These are phyloP conservation scores for Kodamaea fungicola DNA, from an alignment of 1,139 yeast genomes.

Conservation along the genomic window DNA sequence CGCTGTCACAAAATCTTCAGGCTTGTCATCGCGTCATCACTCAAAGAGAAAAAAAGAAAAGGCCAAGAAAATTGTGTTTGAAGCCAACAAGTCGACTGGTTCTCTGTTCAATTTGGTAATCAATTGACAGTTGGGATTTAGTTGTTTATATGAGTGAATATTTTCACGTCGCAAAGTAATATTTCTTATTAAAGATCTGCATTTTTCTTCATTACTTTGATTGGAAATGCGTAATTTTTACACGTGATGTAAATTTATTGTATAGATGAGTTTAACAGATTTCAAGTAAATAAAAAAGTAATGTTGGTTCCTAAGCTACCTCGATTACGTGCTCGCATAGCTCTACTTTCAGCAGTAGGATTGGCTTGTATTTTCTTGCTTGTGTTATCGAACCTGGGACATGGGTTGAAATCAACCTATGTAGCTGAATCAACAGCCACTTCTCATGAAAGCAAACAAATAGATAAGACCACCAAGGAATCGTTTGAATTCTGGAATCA, in stretches of 20 bases:
- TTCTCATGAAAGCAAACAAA: no score
- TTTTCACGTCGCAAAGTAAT: no score
- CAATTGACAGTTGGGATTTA: no score
- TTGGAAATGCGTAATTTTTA: neutral
- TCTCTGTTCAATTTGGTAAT: no score
- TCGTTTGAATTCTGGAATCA: conserved; percentile 17
- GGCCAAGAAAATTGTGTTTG: no score
- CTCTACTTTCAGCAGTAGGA: conserved; percentile 3
- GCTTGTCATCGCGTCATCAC: no score
- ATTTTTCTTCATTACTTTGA: neutral
- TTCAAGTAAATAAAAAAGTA: neutral
- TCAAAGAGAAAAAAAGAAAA: no score
- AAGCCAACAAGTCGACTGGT: no score
- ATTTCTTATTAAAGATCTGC: neutral
- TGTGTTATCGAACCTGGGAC: neutral
- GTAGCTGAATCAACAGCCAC: no score
- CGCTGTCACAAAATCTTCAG: no score
- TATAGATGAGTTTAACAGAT: neutral
- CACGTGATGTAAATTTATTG: neutral
- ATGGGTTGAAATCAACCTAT: neutral
- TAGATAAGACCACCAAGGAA: conserved; percentile 5
- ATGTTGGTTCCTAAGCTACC: conserved; percentile 6
- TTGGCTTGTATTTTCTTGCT: conserved; percentile 2
- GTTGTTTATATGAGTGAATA: no score
- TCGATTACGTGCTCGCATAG: conserved; percentile 9